phyloP scores from a whole-genome alignment of 768 basidiomycete species.

The Roridomyces roridus region DNA sequence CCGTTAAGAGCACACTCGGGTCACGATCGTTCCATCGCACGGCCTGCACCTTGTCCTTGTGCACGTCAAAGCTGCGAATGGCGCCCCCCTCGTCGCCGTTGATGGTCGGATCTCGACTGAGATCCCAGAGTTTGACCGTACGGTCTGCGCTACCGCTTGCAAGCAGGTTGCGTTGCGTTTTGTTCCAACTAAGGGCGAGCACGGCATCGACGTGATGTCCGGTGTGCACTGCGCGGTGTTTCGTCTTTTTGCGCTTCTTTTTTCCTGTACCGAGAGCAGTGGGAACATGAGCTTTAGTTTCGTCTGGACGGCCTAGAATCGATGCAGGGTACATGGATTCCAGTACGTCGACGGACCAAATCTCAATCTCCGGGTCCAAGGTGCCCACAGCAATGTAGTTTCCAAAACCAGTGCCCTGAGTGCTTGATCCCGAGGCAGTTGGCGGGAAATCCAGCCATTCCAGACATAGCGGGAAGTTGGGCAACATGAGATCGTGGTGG shows the following conservation, averaged over 20 bases:
- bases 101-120: slow-evolving; percentile 68
- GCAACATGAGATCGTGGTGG: slow-evolving; percentile 97
- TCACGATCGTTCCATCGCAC: slow-evolving; percentile 95
- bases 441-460: slow-evolving; percentile 99
- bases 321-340: slow-evolving; percentile 94
- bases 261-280: slow-evolving; percentile 89
- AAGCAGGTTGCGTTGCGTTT: slow-evolving; percentile 84
- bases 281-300: slow-evolving; percentile 80
- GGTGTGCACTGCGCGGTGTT: slow-evolving; percentile 63
- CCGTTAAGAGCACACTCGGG: slow-evolving; percentile 89
- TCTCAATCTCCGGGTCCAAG: slow-evolving; percentile 97
- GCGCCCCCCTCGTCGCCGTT: slow-evolving; percentile 64
- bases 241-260: slow-evolving; percentile 92
- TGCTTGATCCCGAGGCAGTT: slow-evolving; percentile 50
- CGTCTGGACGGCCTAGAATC: slow-evolving; percentile 89
- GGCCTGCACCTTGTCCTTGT: slow-evolving; percentile 94
- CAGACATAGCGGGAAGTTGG: slow-evolving; percentile 96
- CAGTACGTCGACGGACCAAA: slow-evolving; percentile 94
- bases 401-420: slow-evolving; percentile 56
- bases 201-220: slow-evolving; percentile 93
- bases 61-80: slow-evolving; percentile 83
- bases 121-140: slow-evolving; percentile 98
- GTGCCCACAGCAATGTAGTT: slow-evolving; percentile 97
- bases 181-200: slow-evolving; percentile 94
- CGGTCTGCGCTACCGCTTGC: slow-evolving; percentile 93